Evolutionary conservation across 495 filamentous ascomycete species (phyloP), one percentile per base, ranked within the genome.

Genomic region (Penicillium malachiteum): DNA sequence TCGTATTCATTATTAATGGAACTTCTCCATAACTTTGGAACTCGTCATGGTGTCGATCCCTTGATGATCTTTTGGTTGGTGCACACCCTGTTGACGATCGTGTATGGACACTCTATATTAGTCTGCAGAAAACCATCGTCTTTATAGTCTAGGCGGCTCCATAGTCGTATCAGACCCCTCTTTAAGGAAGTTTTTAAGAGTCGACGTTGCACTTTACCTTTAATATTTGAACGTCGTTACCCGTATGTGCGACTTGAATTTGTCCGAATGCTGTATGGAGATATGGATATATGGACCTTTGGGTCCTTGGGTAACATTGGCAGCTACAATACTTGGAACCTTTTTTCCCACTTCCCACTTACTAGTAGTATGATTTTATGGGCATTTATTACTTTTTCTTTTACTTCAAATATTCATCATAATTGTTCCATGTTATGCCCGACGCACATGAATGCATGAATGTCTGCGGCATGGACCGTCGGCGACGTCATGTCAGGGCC

Each of bases 281-380:
- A 34, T 42, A 34, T 35, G 10, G 32, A 16, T 14, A 34, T 50
- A 12, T 26, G 30, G 17, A 30, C 35, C 48, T 18, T 6, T 21
- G 18, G 14, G 51, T 38, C 14, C 33, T 64, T 57, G 61, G 61
- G 61, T 64, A 57, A 60, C 61, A 64, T 57, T 54, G 31, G 44
- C 44, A 58, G 51, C 46, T 35, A 44, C 46, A 54, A 46, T 46
- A 16, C 21, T 32, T 30, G 10, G 21, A 10, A 10, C 43, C 21
- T 45, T 14, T 31, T 45, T 30, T 6, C 11, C 11, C 18, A 7
- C n/a, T 12, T 14, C 34, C 9, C 13, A 39, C 39, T 62, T 45
- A 38, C 45, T 21, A 40, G 21, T 21, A 40, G 21, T 26, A 26
- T 26, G 2, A 26, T 26, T 26, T 26, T 26, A 26, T 26, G 21